Evolutionary conservation across 2,329 filamentous ascomycete genomes (phyloP).

Genomic region (Setomelanomma holmii): DNA sequence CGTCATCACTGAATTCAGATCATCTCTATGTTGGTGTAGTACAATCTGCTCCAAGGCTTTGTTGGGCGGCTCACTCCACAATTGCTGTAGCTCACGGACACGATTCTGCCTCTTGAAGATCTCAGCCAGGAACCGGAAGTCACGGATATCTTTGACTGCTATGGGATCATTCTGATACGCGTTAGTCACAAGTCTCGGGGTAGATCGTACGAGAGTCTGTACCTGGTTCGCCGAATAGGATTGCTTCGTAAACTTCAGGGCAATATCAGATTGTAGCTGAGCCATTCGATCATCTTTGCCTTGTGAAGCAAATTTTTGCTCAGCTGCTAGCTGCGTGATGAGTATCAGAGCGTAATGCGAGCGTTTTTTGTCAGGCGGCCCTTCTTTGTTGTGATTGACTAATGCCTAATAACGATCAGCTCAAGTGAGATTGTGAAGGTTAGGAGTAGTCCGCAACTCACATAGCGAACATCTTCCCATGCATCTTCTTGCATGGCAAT

Average conservation of each 20-base stretch:
- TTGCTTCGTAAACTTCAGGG: constrained; percentile 33
- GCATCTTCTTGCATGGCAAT: constrained; percentile 38
- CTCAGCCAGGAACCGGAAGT: constrained; percentile 44
- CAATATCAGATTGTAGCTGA: constrained; percentile 27
- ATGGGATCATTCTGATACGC: constrained; percentile 30
- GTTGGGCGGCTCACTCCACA: constrained; percentile 29
- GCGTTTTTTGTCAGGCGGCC: constrained; percentile 27
- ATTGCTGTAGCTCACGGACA: constrained; percentile 30
- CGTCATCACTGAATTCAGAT: constrained; percentile 28
- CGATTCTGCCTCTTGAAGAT: constrained; percentile 36
- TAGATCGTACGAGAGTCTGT: not conserved
- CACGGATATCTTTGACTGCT: constrained; percentile 37
- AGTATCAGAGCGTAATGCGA: constrained; percentile 38
- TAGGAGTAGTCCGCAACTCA: constrained; percentile 18
- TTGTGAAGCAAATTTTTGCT: constrained; percentile 22
- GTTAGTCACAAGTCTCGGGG: constrained; percentile 13
- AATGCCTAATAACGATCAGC: constrained; percentile 35
- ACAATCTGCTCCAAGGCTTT: constrained; percentile 17
- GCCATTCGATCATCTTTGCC: constrained; percentile 25
- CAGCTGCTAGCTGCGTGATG: constrained; percentile 35
- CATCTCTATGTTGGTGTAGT: constrained; percentile 28
- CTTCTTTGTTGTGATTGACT: constrained; percentile 37
- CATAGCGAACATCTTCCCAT: constrained; percentile 45
- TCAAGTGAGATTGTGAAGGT: not conserved
- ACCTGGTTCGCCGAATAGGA: constrained; percentile 37